These are phyloP conservation scores for Candida yuanshanica DNA, from an alignment of 805 yeast genomes.

Conservation along the genomic window DNA sequence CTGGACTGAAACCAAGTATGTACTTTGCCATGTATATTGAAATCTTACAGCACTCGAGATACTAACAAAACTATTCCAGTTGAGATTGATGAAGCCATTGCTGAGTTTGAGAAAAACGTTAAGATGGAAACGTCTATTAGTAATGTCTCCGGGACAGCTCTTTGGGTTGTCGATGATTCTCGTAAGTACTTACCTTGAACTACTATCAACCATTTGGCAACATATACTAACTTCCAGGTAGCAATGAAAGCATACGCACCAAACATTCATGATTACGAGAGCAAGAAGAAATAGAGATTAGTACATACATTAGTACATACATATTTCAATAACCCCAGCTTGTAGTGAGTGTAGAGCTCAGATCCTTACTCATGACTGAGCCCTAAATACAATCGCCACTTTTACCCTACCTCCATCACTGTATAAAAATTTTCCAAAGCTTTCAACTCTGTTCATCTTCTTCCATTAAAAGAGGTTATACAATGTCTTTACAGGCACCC, in stretches of 20 bases:
- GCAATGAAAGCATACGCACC: conserved; percentile 48
- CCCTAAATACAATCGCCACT: background rate
- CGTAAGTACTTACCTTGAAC: conserved; percentile 15
- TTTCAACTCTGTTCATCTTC: background rate
- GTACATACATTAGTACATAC: conserved; percentile 1
- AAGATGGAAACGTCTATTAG: conserved; percentile 50
- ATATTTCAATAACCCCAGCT: no score
- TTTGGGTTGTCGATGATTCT: conserved; percentile 55
- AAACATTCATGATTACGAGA: conserved; percentile 55
- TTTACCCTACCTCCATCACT: conserved; percentile 1
- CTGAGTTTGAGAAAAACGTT: conserved; percentile 54
- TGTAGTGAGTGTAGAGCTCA: background rate
- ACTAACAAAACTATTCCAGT: conserved; percentile 17
- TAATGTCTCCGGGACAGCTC: conserved; percentile 46
- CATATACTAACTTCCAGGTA: conserved; percentile 12
- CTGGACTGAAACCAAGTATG: conserved; percentile 47
- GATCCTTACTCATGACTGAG: background rate
- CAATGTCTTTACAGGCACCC: conserved; percentile 64
- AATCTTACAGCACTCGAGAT: no score
- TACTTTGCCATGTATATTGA: conserved; percentile 1
- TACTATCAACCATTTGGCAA: background rate
- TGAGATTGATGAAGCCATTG: conserved; percentile 44
- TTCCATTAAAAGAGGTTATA: conserved; percentile 3
- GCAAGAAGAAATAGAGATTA: conserved; percentile 23
- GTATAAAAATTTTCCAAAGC: conserved; percentile 4